Evolutionary conservation across 371 early-diverging fungal genomes (phyloP).

Genomic region (Amoeboradix gromovi): DNA sequence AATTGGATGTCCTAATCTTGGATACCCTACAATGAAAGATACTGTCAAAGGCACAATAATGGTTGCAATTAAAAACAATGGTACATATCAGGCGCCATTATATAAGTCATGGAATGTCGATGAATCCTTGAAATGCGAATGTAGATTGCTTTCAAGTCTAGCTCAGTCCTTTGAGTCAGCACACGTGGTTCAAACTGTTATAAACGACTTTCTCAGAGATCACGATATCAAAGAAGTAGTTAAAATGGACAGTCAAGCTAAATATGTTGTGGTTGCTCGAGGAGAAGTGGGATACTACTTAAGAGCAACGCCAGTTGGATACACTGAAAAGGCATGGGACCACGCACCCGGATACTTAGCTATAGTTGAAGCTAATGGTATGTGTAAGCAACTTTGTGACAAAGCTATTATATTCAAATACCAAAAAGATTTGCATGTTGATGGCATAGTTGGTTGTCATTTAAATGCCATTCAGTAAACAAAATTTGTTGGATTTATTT

Average conservation of each 20-base stretch:
- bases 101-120: background rate
- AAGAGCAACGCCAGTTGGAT: constrained; percentile 9
- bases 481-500: too few relatives aligned
- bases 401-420: background rate
- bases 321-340: background rate
- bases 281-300: constrained; percentile 76
- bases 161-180: constrained; percentile 87
- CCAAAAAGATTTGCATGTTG: background rate
- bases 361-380: background rate
- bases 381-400: background rate
- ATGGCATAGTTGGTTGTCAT: background rate
- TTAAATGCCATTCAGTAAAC: too few relatives aligned
- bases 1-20: constrained; percentile 63
- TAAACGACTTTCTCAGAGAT: constrained; percentile 35
- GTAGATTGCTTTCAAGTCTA: constrained; percentile 12
- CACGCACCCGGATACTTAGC: background rate
- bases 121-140: background rate
- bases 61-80: constrained; percentile 13
- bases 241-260: constrained; percentile 83
- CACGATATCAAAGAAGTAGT: constrained; percentile 41
- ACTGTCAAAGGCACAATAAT: constrained; percentile 42
- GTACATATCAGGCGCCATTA: background rate
- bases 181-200: constrained; percentile 52
- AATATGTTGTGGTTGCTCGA: constrained; percentile 52
- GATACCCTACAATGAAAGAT: constrained; percentile 18